phyloP scores from a whole-genome alignment of 768 basidiomycete genomes.

The Clitopilus hobsonii region DNA sequence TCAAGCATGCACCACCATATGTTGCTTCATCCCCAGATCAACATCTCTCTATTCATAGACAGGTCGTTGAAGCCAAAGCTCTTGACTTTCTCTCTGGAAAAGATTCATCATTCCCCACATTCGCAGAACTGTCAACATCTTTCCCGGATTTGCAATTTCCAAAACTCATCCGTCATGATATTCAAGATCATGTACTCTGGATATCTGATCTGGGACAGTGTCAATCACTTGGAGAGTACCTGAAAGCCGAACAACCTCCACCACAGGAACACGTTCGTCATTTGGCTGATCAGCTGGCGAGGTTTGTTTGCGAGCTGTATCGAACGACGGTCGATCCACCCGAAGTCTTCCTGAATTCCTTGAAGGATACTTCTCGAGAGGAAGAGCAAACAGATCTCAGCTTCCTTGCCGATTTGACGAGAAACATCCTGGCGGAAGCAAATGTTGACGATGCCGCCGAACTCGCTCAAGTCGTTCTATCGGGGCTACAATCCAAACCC shows the following conservation, averaged over 20 bases:
- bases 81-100: slow-evolving; percentile 11
- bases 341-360: slow-evolving; percentile 2
- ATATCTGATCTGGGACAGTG: slow-evolving; percentile 16
- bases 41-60: slow-evolving; percentile 14
- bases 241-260: neutral
- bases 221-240: slow-evolving; percentile 11
- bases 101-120: neutral
- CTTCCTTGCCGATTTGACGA: slow-evolving; percentile 11
- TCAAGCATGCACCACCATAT: slow-evolving; percentile 20
- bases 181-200: slow-evolving; percentile 17
- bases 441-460: slow-evolving; percentile 11
- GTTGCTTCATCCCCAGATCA: slow-evolving; percentile 14
- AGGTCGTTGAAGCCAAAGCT: slow-evolving; percentile 17
- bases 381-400: slow-evolving; percentile 1
- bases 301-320: slow-evolving; percentile 12
- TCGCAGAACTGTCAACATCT: neutral
- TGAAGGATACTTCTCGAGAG: neutral
- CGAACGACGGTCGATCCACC: slow-evolving; percentile 8
- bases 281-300: slow-evolving; percentile 10
- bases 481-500: slow-evolving; percentile 6
- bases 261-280: neutral
- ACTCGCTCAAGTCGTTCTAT: slow-evolving; percentile 8
- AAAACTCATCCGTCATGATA: slow-evolving; percentile 14
- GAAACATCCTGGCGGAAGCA: slow-evolving; percentile 4
- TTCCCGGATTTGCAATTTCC: slow-evolving; percentile 12